Evolutionary conservation across 805 yeast species (phyloP), one percentile per base, ranked within the genome.

Genomic region (Candida tammaniensis): DNA sequence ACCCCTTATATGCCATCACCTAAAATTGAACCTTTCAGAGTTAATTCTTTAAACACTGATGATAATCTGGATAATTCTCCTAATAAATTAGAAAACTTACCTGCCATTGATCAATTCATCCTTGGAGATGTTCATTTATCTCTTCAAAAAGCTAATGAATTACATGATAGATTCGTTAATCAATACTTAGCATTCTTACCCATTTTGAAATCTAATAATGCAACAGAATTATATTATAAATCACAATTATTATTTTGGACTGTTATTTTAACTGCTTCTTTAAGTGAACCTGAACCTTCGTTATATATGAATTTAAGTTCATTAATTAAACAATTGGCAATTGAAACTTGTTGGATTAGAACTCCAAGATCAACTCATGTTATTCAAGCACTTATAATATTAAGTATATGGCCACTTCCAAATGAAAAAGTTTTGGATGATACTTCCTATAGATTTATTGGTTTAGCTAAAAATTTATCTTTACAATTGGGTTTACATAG

Each of bases 311-410:
- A 82, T 18, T 64, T 88, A 29, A 82, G 93, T 11, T 76, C 86
- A 2, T 67, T 86, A 26, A 84, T 89, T 46, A 86, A 85, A 50
- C 93, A 86, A 50, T 63, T 88, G 46, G 95, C 95, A 0, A 86
- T 86, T 34, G 95, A 86, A 51, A 86, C 94, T 0, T 87, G 96
- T 59, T 86, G 96, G 94, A 78, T 88, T 31, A 68, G 89, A 38
- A 89, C 97, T 0, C 96, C 97, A 2, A 72, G 97, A 52, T 85
- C 95, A 2, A 86, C 96, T 0, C 96, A 89, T 55, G 89, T 89
- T 24, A 86, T 89, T 6, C 97, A 89, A 53, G 95, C 96, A 0
- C 64, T 89, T 24, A 62, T 89, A 17, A 82, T 89, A n/a, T 65
- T 89, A 18, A 78, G 89, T 18, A 78, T 79, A 11, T 89, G 97